Evolutionary conservation across 2,329 filamentous ascomycete species (phyloP), one percentile per base, ranked within the genome.

Genomic region (Colletotrichum camelliae): DNA sequence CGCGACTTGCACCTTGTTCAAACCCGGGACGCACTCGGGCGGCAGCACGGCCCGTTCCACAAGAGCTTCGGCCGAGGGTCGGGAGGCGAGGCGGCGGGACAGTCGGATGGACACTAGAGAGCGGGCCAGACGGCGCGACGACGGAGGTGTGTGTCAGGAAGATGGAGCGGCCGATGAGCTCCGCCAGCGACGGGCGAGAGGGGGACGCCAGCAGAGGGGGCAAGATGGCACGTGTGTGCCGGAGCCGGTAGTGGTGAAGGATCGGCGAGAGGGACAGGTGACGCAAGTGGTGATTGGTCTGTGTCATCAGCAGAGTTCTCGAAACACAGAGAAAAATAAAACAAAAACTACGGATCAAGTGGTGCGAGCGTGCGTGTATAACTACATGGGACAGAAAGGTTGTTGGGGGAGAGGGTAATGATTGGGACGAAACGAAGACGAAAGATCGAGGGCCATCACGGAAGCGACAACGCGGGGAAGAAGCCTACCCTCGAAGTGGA

Each of bases 121-220:
- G 72, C 92, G 89, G 61, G 90, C 91, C 4, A 95, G 88, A 27
- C 88, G 87, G 24, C 92, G 90, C 5, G 93, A 93, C 89, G 61
- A 93, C 88, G 39, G 93, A 91, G 16, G 92, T 94, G 70, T 89
- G 87, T 55, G 92, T 93, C 57, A 94, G 84, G 83, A 94, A 93
- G 81, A 95, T 94, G 81, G 87, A 89, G 55, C 92, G 89, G 27
- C 87, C 84, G 68, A 93, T 91, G 16, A 94, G 91, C 72, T 93
- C 91, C 48, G 90, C 83, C 3, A 93, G 86, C 5, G 91, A 89
- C 4, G 93, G 91, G 9, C 92, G 89, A 33, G 86, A 88, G 6
- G 91, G 88, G 7, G 89, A 89, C 9, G 86, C 85, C 13, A 95
- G 87, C 37, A 91, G 85, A 18, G 89, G 88, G 6, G 89, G 87